Evolutionary conservation across 2,329 filamentous ascomycete genomes (phyloP).

Genomic region (Fonsecaea erecta): DNA sequence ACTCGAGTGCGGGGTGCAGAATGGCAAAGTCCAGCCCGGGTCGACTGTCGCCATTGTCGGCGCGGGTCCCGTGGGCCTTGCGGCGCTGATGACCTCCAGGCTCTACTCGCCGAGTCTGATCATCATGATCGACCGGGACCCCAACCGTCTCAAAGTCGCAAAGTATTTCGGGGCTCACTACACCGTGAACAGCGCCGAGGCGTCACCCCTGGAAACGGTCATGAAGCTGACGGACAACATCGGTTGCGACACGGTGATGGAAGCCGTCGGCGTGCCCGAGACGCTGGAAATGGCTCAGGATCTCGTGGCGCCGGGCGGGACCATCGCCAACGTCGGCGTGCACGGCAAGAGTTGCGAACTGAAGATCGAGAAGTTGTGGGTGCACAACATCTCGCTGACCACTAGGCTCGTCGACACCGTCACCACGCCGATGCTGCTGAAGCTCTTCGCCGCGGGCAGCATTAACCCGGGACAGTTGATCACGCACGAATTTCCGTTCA

Average conservation of each 20-base stretch:
- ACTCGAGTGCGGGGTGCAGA: conserved; percentile 59
- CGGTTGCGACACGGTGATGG: conserved; percentile 63
- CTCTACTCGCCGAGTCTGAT: conserved; percentile 59
- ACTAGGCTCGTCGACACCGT: conserved; percentile 55
- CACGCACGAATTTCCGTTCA: conserved; percentile 53
- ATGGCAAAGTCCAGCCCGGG: conserved; percentile 58
- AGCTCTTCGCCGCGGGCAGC: conserved; percentile 50
- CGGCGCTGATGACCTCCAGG: conserved; percentile 58
- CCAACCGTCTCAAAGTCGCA: conserved; percentile 54
- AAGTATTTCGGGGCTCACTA: conserved; percentile 56
- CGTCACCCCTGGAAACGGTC: conserved; percentile 47
- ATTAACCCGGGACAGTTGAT: conserved; percentile 52
- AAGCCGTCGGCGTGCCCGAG: conserved; percentile 60
- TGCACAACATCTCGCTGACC: conserved; percentile 59
- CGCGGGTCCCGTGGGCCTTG: conserved; percentile 61
- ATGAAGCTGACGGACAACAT: conserved; percentile 54
- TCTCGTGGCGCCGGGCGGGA: conserved; percentile 58
- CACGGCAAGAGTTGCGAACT: conserved; percentile 60
- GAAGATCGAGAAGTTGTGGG: conserved; percentile 60
- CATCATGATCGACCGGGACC: conserved; percentile 59
- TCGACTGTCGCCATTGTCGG: conserved; percentile 60
- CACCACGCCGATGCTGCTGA: conserved; percentile 57
- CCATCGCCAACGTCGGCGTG: conserved; percentile 63
- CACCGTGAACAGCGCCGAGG: conserved; percentile 47
- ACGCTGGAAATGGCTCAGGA: conserved; percentile 61